A percentile compares a stretch with the other conserved stretches of the same genome.
Evolutionary conservation across 495 filamentous ascomycete genomes (phyloP).

Genomic region (Pseudoneurospora amorphoporcata): DNA sequence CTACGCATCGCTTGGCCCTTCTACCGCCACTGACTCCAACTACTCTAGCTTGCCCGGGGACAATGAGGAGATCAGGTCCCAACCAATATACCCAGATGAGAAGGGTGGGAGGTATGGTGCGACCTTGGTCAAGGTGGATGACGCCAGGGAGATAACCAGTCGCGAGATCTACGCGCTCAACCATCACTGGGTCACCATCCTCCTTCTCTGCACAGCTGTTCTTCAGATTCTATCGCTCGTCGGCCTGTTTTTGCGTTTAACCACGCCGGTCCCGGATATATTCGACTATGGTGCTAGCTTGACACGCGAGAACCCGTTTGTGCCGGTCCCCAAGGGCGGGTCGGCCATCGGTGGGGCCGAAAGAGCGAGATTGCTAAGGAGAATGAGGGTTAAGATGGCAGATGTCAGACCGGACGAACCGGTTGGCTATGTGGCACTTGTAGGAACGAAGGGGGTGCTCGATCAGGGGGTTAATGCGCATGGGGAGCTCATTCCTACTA

Average conservation of each 20-base stretch:
- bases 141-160: background rate
- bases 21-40: background rate
- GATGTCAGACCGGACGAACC: background rate
- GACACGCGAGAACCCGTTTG: background rate
- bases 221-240: background rate
- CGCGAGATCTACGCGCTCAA: background rate
- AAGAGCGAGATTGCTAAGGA: background rate
- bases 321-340: background rate
- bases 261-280: background rate
- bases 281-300: background rate
- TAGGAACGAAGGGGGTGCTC: background rate
- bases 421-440: background rate
- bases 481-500: background rate
- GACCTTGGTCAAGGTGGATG: background rate
- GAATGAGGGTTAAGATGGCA: background rate
- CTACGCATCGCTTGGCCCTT: background rate
- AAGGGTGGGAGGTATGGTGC: background rate
- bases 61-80: background rate
- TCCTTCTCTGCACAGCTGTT: background rate
- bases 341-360: background rate
- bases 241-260: background rate
- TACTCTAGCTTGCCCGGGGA: background rate
- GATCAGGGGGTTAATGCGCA: background rate
- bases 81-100: background rate
- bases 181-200: background rate